phyloP scores from a whole-genome alignment of 768 basidiomycete genomes.

The Kwoniella sp. region DNA sequence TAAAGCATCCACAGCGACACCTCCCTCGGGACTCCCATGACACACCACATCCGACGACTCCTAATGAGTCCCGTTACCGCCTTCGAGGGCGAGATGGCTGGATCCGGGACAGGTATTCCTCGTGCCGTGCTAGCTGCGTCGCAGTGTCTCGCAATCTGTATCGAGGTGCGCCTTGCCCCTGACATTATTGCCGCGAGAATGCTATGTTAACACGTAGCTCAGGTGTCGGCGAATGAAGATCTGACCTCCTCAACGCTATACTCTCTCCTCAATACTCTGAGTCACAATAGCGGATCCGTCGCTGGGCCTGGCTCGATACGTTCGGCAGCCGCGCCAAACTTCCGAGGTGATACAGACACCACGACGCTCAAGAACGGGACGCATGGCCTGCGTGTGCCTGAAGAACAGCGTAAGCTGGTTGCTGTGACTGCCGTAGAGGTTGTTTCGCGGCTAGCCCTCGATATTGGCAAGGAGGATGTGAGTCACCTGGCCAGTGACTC shows the following conservation, averaged over 20 bases:
- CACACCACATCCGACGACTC: constrained; percentile 75
- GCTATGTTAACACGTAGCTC: neutral
- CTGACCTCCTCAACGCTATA: constrained; percentile 93
- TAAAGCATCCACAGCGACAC: constrained; percentile 61
- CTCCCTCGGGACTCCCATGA: constrained; percentile 68
- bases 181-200: neutral
- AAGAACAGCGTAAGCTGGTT: constrained; percentile 73
- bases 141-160: constrained; percentile 82
- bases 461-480: constrained; percentile 81
- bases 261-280: constrained; percentile 86
- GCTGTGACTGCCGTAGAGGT: constrained; percentile 89
- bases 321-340: constrained; percentile 6
- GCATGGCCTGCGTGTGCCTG: constrained; percentile 22
- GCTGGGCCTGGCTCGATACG: constrained; percentile 16
- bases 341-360: constrained; percentile 10
- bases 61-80: constrained; percentile 81
- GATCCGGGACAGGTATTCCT: constrained; percentile 66
- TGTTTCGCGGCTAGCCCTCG: constrained; percentile 78
- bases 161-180: constrained; percentile 57
- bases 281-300: constrained; percentile 23
- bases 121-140: constrained; percentile 79
- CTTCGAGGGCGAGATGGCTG: constrained; percentile 75
- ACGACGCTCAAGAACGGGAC: constrained; percentile 20
- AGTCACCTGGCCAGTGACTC: constrained; percentile 2
- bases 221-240: constrained; percentile 83